Percentiles rank a stretch among this genome's conserved stretches.
Conservation (phyloP, 2,329 filamentous ascomycete species). For the Lasiodiplodia theobromae region DNA sequence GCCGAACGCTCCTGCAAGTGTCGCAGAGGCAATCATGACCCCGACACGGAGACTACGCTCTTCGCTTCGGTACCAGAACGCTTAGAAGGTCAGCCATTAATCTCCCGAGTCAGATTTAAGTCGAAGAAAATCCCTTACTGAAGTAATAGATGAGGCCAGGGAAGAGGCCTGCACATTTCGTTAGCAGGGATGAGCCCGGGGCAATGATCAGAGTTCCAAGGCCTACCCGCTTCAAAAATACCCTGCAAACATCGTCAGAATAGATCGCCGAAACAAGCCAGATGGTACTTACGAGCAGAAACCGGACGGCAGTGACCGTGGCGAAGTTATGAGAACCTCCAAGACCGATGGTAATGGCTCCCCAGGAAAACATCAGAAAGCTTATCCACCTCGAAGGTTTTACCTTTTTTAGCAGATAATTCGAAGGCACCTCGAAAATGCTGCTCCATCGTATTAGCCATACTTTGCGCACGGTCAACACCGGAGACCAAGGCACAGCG, state of each 20-base stretch:
- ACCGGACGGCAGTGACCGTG: conserved; percentile 50
- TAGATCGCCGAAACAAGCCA: conserved; percentile 20
- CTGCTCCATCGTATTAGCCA: conserved; percentile 13
- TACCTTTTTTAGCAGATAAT: conserved; percentile 66
- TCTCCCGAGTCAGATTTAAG: neutral
- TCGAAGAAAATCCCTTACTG: conserved; percentile 39
- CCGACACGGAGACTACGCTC: conserved; percentile 67
- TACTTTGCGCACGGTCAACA: neutral
- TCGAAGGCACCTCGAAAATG: conserved; percentile 61
- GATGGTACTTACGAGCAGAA: conserved; percentile 44
- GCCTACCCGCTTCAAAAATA: conserved; percentile 36
- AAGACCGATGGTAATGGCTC: conserved; percentile 55
- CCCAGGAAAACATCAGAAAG: conserved; percentile 57
- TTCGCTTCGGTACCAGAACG: conserved; percentile 63
- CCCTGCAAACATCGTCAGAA: conserved; percentile 27
- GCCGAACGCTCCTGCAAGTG: conserved; percentile 61
- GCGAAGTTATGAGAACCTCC: conserved; percentile 52
- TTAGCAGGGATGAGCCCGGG: neutral
- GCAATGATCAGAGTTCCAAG: neutral
- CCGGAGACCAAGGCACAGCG: neutral
- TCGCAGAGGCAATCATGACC: conserved; percentile 61
- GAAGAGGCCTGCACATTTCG: conserved; percentile 33
- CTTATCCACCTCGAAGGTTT: conserved; percentile 51
- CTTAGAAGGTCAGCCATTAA: conserved; percentile 26
- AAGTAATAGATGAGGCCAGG: conserved; percentile 55